Evolutionary conservation across 176 grass and related monocot genomes (phyloP), one percentile per base, ranked within the genome.

Genomic region (Avena sativa): DNA sequence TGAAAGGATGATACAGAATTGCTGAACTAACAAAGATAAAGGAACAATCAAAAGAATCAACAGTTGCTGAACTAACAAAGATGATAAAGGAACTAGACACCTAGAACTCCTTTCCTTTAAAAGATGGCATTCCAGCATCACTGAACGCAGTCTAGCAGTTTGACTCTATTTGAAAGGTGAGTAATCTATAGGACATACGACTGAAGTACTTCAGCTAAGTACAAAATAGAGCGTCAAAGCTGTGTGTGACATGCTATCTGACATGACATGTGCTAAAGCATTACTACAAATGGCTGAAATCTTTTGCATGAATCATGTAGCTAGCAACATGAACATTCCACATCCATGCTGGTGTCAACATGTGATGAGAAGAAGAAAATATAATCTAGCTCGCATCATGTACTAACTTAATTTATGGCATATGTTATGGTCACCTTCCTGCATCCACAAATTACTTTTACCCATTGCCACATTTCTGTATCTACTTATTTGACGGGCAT

Each of bases 1-100:
- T 98, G 81, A 65, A 89, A 80, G 81, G 44, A 83, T 83, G 82
- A 52, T 69, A 57, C 71, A 49, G 72, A 28, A 74, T 66, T 14
- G 16, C 16, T 91, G 26, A 79, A 52, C 14, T 38, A 80, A 30
- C 49, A 66, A 66, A 57, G 81, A 56, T 47, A 71, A 65, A 34
- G 64, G 46, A 85, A 62, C 47, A 81, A 59, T 21, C 40, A 43
- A 43, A 43, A 9, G 46, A 9, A 48, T 48, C 46, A 48, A 48
- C 46, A 30, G 68, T 66, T 14, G 12, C 16, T 91, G 26, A 79
- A 52, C 11, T 38, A 80, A 23, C 40, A 67, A 67, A 65, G 82
- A 86, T 55, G 28, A 56, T 48, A 72, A 65, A 34, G 65, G 46
- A 85, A 62, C 36, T 78, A 60, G 32, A 61, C 19, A 66, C 30